Evolutionary conservation across 129 eudicot genomes (phyloP), one percentile per base, ranked within the genome.

Genomic region (Artemisia annua): DNA sequence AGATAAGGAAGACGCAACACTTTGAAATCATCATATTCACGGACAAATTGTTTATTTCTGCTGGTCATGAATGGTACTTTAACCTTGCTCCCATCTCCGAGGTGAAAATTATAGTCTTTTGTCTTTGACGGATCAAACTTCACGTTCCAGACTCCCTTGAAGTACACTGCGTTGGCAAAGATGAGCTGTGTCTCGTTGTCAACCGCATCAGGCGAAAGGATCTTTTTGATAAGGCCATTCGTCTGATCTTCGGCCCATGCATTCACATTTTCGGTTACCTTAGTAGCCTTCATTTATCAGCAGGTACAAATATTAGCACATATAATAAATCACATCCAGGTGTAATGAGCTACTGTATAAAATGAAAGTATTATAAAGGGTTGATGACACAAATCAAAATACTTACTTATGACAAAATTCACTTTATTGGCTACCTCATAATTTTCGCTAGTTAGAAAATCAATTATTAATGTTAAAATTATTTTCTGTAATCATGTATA

Each of bases 131-230:
- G 74, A 48, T 88, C 90, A 35, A 88, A 88, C 35, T 85, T 85
- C 35, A 80, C 83, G 24, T 52, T 72, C 95, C 95, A 88, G 39
- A 83, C 81, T 67, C 95, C 95, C 75, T 88, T 88, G 71, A 85
- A 88, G 28, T 85, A 88, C n/a, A 88, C 46, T 17, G 88, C 90
- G 57, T 48, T 48, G 1, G 51, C 51, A 48, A 48, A 48, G 1
- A 48, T 48, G 51, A 48, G 51, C 51, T 2, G 85, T 3, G 95
- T 85, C 2, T 81, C 66, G 50, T 46, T 59, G 63, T 82, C 83
- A 13, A 85, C 84, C 28, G 95, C 71, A 13, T 76, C 86, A 32
- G 82, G 56, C 49, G 95, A 87, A 58, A 88, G 86, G 49, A 88
- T 48, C 18, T 80, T 86, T 66, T 83, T 88, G 57, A 88, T 79